Conservation (phyloP, 768 basidiomycete species). For the Neoboletus subvelutipes region DNA sequence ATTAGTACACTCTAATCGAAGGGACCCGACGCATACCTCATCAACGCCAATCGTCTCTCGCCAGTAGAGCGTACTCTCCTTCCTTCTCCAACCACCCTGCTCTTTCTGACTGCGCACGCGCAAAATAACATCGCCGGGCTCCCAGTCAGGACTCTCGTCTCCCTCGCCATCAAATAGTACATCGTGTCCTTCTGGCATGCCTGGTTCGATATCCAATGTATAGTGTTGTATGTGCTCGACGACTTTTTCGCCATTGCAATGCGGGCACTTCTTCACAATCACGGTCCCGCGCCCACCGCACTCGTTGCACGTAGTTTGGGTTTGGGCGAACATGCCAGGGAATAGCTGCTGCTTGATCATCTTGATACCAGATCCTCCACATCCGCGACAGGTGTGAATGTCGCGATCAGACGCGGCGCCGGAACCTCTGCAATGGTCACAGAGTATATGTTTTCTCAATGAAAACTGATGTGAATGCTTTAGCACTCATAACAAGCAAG, state of each 20-base stretch:
- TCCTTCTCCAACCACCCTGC: conserved; percentile 81
- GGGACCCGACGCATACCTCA: conserved; percentile 49
- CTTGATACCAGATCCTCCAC: conserved; percentile 83
- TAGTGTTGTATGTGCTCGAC: conserved; percentile 78
- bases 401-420: conserved; percentile 89
- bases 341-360: conserved; percentile 89
- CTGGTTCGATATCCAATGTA: conserved; percentile 81
- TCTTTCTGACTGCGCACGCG: conserved; percentile 77
- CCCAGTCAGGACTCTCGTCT: conserved; percentile 95
- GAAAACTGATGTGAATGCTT: conserved; percentile 64
- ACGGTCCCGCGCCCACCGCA: conserved; percentile 83
- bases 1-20: neutral
- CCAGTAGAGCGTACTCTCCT: conserved; percentile 91
- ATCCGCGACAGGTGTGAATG: conserved; percentile 83
- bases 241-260: conserved; percentile 81
- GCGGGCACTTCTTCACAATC: conserved; percentile 76
- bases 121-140: conserved; percentile 89
- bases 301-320: conserved; percentile 77
- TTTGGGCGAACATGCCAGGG: conserved; percentile 94
- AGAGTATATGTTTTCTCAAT: conserved; percentile 88
- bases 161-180: conserved; percentile 95
- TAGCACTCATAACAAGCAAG: neutral
- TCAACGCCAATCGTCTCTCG: conserved; percentile 87
- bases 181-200: conserved; percentile 92
- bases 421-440: conserved; percentile 94